These are phyloP conservation scores for Prunus yedoensis DNA, from an alignment of 331 rosid genomes.

Conservation along the genomic window DNA sequence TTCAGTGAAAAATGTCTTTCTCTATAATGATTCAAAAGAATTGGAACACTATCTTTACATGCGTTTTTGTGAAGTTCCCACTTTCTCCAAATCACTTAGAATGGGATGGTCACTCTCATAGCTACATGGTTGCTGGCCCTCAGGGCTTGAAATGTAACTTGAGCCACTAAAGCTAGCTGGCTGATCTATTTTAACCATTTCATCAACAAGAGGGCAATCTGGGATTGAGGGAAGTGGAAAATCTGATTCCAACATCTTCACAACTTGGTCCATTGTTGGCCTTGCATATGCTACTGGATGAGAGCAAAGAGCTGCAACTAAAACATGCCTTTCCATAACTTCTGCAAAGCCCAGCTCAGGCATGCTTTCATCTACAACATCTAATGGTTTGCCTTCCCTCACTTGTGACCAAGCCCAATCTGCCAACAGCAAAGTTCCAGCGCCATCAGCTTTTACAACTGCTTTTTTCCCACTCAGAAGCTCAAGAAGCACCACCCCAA, in stretches of 20 bases:
- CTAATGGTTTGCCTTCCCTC: conserved; percentile 24
- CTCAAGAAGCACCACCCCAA: conserved; percentile 32
- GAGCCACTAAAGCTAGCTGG: too few relatives aligned
- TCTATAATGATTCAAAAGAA: too few relatives aligned
- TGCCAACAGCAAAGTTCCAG: conserved; percentile 17
- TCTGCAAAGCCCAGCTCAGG: conserved; percentile 12
- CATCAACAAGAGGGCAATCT: neutral
- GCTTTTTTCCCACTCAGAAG: conserved; percentile 29
- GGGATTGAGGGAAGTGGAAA: conserved; percentile 19
- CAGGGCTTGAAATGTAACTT: too few relatives aligned
- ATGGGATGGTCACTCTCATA: too few relatives aligned
- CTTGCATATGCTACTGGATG: conserved; percentile 28
- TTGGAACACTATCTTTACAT: too few relatives aligned
- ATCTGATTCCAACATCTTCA: conserved; percentile 28
- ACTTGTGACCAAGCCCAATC: conserved; percentile 38
- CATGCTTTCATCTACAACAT: conserved; percentile 18
- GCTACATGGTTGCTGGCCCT: too few relatives aligned
- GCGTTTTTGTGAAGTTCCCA: too few relatives aligned
- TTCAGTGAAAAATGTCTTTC: too few relatives aligned
- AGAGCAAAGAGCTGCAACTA: conserved; percentile 22
- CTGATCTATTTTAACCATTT: too few relatives aligned
- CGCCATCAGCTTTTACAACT: neutral
- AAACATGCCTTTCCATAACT: conserved; percentile 23
- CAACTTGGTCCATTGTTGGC: conserved; percentile 38
- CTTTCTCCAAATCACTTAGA: too few relatives aligned